phyloP scores from a whole-genome alignment of 169 alveolate species.

The Neospora caninum region DNA sequence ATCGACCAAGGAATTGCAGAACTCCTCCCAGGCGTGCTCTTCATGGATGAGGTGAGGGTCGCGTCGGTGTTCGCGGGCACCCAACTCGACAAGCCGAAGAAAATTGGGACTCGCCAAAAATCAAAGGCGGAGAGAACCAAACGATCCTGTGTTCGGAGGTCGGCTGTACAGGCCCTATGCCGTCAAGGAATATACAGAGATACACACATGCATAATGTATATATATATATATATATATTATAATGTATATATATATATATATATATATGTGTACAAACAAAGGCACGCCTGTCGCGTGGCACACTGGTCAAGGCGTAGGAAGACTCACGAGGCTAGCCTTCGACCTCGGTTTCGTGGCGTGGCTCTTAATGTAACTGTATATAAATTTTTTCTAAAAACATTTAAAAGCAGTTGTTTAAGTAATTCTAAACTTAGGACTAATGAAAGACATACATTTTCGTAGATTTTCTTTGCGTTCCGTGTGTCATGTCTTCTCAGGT shows the following conservation, averaged over 20 bases:
- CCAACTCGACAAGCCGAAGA: neutral
- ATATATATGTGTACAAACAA: no score
- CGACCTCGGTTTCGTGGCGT: no score
- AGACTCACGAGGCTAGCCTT: no score
- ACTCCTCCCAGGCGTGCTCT: conserved; percentile 99
- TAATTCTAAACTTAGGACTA: no score
- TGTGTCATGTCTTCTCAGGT: conserved; percentile 44
- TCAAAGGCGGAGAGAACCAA: no score
- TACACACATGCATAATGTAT: neutral
- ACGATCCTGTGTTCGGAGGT: neutral
- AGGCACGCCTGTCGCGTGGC: no score
- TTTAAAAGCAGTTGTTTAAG: neutral
- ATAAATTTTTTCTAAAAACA: neutral
- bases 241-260: neutral
- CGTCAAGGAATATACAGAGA: no score
- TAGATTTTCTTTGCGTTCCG: no score
- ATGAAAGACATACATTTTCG: neutral
- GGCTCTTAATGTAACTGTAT: neutral
- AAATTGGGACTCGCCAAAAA: neutral
- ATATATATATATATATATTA: neutral
- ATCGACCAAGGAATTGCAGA: conserved; percentile 97
- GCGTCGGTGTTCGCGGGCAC: neutral
- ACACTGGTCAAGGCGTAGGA: no score
- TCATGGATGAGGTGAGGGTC: conserved; percentile 96
- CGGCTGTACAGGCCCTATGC: no score